Conservation (phyloP, 139 green algal species). For the Micractinium conductrix region DNA sequence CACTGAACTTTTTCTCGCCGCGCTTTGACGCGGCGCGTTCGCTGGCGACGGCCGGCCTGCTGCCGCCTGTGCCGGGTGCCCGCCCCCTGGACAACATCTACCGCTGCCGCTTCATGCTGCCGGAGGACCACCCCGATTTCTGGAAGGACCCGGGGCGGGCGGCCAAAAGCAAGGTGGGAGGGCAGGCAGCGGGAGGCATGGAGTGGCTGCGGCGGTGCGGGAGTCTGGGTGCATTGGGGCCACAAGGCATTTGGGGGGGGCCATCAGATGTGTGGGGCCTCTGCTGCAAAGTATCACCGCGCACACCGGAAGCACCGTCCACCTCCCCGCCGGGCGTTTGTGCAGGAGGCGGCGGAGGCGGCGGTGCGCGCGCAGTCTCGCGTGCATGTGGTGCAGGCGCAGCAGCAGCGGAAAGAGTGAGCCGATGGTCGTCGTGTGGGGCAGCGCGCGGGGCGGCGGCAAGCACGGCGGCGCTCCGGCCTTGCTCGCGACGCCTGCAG, state of each 20-base stretch:
- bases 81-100: conserved; percentile 67
- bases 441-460: too few relatives aligned
- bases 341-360: conserved; percentile 25
- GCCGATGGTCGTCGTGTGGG: too few relatives aligned
- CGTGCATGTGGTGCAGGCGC: conserved; percentile 7
- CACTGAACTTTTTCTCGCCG: conserved; percentile 23
- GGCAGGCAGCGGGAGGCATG: too few relatives aligned
- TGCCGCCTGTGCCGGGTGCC: conserved; percentile 58
- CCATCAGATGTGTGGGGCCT: too few relatives aligned
- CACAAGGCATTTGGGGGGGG: too few relatives aligned
- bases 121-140: conserved; percentile 43
- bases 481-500: background rate
- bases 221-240: too few relatives aligned
- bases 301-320: too few relatives aligned
- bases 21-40: conserved; percentile 29
- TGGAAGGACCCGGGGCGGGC: background rate
- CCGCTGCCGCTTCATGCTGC: conserved; percentile 63
- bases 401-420: conserved; percentile 25
- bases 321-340: too few relatives aligned
- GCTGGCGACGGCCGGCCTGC: conserved; percentile 29
- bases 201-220: too few relatives aligned
- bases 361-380: conserved; percentile 13
- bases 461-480: too few relatives aligned
- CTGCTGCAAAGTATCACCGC: too few relatives aligned
- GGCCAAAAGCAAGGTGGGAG: background rate